Conservation (phyloP, 2,329 filamentous ascomycete species). For the Alternaria novae-zelandiae region DNA sequence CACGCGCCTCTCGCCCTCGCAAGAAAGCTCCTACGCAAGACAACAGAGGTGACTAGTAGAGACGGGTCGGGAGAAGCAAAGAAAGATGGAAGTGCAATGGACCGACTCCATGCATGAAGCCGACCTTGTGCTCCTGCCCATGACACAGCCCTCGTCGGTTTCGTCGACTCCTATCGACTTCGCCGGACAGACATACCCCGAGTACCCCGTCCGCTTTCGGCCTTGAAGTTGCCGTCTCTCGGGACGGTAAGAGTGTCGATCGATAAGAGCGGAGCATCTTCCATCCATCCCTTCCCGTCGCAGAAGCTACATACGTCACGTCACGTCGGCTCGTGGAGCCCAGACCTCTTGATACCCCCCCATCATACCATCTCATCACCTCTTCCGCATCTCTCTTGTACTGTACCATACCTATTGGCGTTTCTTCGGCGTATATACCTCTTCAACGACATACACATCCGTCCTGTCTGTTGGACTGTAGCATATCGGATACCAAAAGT, state of each 20-base stretch:
- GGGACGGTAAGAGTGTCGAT: not conserved
- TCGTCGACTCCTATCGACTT: constrained; percentile 31
- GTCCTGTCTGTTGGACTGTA: not conserved
- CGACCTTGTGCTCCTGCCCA: constrained; percentile 41
- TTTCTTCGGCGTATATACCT: constrained; percentile 7
- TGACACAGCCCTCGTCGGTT: constrained; percentile 33
- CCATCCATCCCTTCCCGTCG: constrained; percentile 7
- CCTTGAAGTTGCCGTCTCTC: not conserved
- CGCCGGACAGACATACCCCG: not conserved
- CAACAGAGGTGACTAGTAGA: constrained; percentile 42
- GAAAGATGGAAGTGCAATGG: constrained; percentile 48
- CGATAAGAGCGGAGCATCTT: not conserved
- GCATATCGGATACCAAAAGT: not conserved
- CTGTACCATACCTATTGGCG: constrained; percentile 7
- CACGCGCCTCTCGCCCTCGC: constrained; percentile 33
- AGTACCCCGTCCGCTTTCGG: constrained; percentile 1
- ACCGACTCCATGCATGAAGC: constrained; percentile 42
- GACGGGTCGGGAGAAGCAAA: constrained; percentile 39
- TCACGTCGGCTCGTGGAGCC: not conserved
- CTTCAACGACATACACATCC: not conserved
- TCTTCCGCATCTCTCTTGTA: not conserved
- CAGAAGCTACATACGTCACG: not conserved
- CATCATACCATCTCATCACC: not conserved
- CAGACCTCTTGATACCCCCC: not conserved
- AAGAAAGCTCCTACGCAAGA: constrained; percentile 32